Evolutionary conservation across 208 protist genomes (phyloP).

Genomic region (Acanthamoeba sp.): DNA sequence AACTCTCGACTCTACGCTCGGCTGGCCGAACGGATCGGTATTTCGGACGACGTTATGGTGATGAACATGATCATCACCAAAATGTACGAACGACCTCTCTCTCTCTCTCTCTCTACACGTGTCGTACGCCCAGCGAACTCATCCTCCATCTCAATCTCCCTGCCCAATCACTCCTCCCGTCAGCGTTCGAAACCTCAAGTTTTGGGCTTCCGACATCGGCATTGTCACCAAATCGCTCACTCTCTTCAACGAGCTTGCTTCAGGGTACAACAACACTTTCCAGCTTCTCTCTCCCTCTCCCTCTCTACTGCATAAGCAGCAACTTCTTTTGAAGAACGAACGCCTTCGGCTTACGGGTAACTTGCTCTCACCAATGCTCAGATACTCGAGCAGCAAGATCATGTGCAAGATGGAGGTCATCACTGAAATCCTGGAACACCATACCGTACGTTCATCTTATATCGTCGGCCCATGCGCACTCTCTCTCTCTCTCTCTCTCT

Average conservation of each 20-base stretch:
- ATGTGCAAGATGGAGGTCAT: slow-evolving; percentile 81
- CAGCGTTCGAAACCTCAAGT: slow-evolving; percentile 82
- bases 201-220: slow-evolving; percentile 76
- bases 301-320: too few species aligned
- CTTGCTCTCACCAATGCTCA: background rate
- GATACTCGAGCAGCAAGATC: slow-evolving; percentile 75
- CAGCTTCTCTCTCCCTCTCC: background rate
- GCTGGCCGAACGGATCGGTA: slow-evolving; percentile 78
- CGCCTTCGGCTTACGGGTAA: too few species aligned
- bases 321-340: too few species aligned
- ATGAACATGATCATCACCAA: slow-evolving; percentile 73
- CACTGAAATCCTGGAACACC: slow-evolving; percentile 75
- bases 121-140: too few species aligned
- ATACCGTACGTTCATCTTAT: background rate
- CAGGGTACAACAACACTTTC: slow-evolving; percentile 77
- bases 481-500: background rate
- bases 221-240: slow-evolving; percentile 84
- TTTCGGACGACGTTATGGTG: slow-evolving; percentile 2
- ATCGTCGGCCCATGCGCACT: background rate
- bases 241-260: slow-evolving; percentile 84
- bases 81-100: slow-evolving; percentile 26
- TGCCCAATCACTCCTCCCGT: slow-evolving; percentile 20
- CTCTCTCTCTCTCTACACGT: slow-evolving; percentile 11
- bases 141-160: slow-evolving; percentile 12
- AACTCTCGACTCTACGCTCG: slow-evolving; percentile 77